Evolutionary conservation across 169 alveolate genomes (phyloP), one percentile per base, ranked within the genome.

Genomic region (Plasmodium chabaudi): DNA sequence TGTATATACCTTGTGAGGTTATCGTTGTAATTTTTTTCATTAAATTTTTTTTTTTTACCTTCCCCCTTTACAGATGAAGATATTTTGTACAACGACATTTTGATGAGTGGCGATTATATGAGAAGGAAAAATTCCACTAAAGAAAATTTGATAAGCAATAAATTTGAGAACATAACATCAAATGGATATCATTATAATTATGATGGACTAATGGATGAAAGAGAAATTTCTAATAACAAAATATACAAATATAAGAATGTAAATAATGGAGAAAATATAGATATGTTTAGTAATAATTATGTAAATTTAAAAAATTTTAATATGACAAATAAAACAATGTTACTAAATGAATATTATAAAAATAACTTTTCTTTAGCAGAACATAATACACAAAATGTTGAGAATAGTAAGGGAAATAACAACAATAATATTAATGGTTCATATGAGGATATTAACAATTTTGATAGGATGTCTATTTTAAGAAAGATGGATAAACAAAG

Each of bases 241-340:
- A 15, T 23, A n/a, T 74, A 60, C 49, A 27, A 53, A 10, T 72
- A 61, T 74, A 74, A 46, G 51, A 49, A 70, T 53, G 67, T n/a
- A 10, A 74, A 46, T 19, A 49, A 70, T 53, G 67, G 12, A 10
- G 82, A 70, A 1, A 51, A 51, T 53, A 51, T 49, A 17, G 67
- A 53, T 23, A 70, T 55, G 53, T 25, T 59, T 46, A 23, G 42
- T 0, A 34, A 34, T 34, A 59, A 59, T 46, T 55, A 57, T 46
- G 88, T 9, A 60, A 13, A 7, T 49, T 7, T 60, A 7, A 17
- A 70, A 10, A 60, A 44, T 19, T 25, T 25, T 23, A 74, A 67
- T 23, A 9, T 67, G 0, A 17, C 53, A 13, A 53, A 39, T 63
- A 47, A 74, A 46, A 53, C 53, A 17, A 59, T 57, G 39, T 51